Percentiles rank a stretch among this genome's conserved stretches.
Conservation (phyloP, 176 grass and related monocot genomes). For the Chrysopogon serrulatus region DNA sequence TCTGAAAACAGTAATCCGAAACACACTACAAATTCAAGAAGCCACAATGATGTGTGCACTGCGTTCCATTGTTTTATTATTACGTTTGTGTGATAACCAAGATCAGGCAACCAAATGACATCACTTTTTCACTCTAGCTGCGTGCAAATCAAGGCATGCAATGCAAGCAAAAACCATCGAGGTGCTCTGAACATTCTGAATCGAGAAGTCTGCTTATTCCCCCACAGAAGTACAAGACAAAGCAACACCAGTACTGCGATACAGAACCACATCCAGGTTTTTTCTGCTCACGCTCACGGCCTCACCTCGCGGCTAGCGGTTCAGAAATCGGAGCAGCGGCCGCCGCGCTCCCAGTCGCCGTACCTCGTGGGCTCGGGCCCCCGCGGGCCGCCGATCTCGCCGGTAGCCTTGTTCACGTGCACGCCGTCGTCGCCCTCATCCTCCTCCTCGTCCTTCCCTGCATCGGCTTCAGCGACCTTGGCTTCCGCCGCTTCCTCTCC, state of each 20-base stretch:
- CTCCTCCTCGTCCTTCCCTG: neutral
- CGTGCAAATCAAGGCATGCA: neutral
- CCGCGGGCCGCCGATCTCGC: conserved; percentile 70
- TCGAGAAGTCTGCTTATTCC: neutral
- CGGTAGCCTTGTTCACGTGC: conserved; percentile 55
- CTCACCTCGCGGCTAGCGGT: neutral
- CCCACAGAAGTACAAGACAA: neutral
- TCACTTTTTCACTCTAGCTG: neutral
- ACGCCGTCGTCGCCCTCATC: conserved; percentile 17
- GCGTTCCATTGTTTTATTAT: neutral
- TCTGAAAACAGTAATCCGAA: too few relatives aligned
- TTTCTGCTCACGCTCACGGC: neutral
- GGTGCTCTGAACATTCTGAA: neutral
- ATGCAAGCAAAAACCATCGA: neutral
- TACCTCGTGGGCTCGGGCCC: conserved; percentile 83
- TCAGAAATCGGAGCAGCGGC: conserved; percentile 95
- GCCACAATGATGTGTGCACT: too few relatives aligned
- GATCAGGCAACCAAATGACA: neutral
- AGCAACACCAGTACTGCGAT: neutral
- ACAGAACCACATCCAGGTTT: neutral
- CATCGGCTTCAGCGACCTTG: neutral
- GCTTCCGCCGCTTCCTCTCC: neutral
- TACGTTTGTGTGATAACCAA: neutral
- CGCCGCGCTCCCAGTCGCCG: conserved; percentile 81
- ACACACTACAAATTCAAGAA: too few relatives aligned